Conservation (phyloP, 2,329 filamentous ascomycete genomes). For the Escovopsis sp. region DNA sequence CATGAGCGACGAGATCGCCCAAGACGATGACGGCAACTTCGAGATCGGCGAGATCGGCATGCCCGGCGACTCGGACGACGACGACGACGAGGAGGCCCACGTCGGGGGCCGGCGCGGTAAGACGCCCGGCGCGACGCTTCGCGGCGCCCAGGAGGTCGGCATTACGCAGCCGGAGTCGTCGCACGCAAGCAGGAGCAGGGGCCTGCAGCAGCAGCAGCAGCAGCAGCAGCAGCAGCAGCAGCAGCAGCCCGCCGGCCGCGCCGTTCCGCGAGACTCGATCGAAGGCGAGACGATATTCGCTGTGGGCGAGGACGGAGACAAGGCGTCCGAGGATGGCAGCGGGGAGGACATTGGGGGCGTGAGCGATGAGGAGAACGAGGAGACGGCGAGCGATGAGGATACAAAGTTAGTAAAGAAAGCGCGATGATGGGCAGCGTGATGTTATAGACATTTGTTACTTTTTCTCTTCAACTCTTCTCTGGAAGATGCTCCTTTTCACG, state of each 20-base stretch:
- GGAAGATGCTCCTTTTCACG: too few relatives aligned
- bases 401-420: slow-evolving; percentile 34
- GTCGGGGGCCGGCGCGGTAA: slow-evolving; percentile 23
- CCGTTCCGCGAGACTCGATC: slow-evolving; percentile 37
- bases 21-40: slow-evolving; percentile 91
- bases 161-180: slow-evolving; percentile 11
- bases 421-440: slow-evolving; percentile 13
- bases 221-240: too few relatives aligned
- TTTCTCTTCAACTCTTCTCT: too few relatives aligned
- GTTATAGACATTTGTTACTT: background rate
- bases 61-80: slow-evolving; percentile 41
- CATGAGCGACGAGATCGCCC: slow-evolving; percentile 97
- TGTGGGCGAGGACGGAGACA: slow-evolving; percentile 71
- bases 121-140: slow-evolving; percentile 6
- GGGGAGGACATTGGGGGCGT: slow-evolving; percentile 1
- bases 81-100: slow-evolving; percentile 34
- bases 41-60: slow-evolving; percentile 88
- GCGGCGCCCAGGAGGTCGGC: slow-evolving; percentile 7
- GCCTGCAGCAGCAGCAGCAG: slow-evolving; percentile 6
- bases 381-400: slow-evolving; percentile 1
- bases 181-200: slow-evolving; percentile 8
- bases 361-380: background rate
- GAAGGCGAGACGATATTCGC: slow-evolving; percentile 95
- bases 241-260: slow-evolving; percentile 10
- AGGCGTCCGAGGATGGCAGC: slow-evolving; percentile 56